phyloP scores from a whole-genome alignment of 495 filamentous ascomycete genomes.

The Neurospora sp. region DNA sequence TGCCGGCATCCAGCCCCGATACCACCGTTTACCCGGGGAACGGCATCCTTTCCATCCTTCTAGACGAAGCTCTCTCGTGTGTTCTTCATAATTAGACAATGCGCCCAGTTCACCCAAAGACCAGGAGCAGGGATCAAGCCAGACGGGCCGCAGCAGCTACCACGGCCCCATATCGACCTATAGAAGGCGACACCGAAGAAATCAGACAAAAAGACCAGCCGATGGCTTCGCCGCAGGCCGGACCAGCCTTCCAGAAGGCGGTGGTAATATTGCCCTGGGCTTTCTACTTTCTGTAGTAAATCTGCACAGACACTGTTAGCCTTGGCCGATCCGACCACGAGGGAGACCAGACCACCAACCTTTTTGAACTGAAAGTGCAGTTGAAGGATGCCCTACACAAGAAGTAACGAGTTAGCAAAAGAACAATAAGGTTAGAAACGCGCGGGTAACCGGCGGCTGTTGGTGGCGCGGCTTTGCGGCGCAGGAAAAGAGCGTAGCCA shows the following conservation, averaged over 20 bases:
- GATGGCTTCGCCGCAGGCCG: neutral
- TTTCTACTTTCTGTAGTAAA: slow-evolving; percentile 55
- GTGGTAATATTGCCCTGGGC: neutral
- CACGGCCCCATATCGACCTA: neutral
- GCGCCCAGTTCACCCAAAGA: neutral
- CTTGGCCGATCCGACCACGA: neutral
- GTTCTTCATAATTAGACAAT: neutral
- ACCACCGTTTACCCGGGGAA: neutral
- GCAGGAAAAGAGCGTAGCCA: slow-evolving; percentile 2
- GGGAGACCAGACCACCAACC: slow-evolving; percentile 22
- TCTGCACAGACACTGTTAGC: slow-evolving; percentile 39
- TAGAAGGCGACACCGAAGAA: neutral
- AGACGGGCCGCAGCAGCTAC: neutral
- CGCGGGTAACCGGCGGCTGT: neutral
- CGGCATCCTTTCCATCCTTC: neutral
- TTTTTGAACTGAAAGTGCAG: slow-evolving; percentile 97
- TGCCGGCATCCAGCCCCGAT: neutral
- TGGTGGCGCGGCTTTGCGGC: slow-evolving; percentile 4
- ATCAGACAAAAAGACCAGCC: neutral
- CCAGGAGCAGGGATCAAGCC: neutral
- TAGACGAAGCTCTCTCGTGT: neutral
- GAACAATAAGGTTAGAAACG: neutral
- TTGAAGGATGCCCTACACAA: slow-evolving; percentile 75
- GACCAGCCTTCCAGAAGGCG: neutral
- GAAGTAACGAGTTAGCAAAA: slow-evolving; percentile 14